Percentiles rank a stretch among this genome's conserved stretches.
phyloP scores from a whole-genome alignment of 2,329 filamentous ascomycete species.

The Coniochaeta ligniaria region DNA sequence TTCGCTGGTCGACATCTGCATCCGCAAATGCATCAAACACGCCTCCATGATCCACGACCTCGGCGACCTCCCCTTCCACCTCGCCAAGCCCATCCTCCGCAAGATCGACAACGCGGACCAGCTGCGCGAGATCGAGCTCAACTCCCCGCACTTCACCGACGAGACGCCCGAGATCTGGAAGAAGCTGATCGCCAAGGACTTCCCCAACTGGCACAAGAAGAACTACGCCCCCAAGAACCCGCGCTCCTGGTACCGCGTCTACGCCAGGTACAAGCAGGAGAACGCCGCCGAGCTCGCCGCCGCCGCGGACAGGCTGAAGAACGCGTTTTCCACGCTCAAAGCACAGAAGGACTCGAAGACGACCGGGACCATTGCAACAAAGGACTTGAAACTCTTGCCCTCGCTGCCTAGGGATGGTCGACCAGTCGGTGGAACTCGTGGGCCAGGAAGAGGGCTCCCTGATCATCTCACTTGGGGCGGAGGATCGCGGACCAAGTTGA shows the following conservation, averaged over 20 bases:
- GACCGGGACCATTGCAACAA: slow-evolving; percentile 42
- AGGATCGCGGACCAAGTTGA: slow-evolving; percentile 45
- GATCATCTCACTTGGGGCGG: slow-evolving; percentile 34
- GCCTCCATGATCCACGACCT: slow-evolving; percentile 57
- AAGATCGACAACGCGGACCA: slow-evolving; percentile 68
- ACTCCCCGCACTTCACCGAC: slow-evolving; percentile 68
- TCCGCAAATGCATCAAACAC: slow-evolving; percentile 44
- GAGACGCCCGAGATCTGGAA: slow-evolving; percentile 70
- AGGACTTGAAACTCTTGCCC: slow-evolving; percentile 37
- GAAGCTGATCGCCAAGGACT: slow-evolving; percentile 70
- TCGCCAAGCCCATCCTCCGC: slow-evolving; percentile 60
- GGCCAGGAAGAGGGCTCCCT: slow-evolving; percentile 15
- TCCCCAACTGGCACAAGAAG: slow-evolving; percentile 58
- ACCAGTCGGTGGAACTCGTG: slow-evolving; percentile 7
- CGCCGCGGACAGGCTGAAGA: slow-evolving; percentile 51
- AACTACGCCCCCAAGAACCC: slow-evolving; percentile 59
- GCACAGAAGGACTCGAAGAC: slow-evolving; percentile 50
- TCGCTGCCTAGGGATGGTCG: slow-evolving; percentile 27
- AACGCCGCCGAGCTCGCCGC: slow-evolving; percentile 48
- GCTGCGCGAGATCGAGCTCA: slow-evolving; percentile 65
- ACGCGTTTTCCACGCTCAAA: slow-evolving; percentile 49
- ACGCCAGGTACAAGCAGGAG: slow-evolving; percentile 58
- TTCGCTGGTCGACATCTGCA: slow-evolving; percentile 44
- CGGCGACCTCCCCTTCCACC: slow-evolving; percentile 61
- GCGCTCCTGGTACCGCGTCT: slow-evolving; percentile 70